These are phyloP conservation scores for Blastobotrys proliferans DNA, from an alignment of 1,139 yeast genomes.

Conservation along the genomic window DNA sequence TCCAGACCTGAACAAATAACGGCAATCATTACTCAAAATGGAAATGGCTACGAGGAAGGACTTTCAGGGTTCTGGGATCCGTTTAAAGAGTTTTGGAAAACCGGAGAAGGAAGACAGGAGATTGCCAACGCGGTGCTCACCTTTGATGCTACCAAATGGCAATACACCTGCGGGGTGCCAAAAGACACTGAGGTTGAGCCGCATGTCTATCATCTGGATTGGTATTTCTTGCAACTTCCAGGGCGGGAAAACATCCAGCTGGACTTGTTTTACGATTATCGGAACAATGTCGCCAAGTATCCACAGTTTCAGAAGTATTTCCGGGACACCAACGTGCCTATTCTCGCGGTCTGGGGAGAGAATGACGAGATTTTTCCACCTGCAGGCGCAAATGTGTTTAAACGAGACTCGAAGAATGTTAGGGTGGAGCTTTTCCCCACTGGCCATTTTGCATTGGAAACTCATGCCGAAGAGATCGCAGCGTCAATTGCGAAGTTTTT, in stretches of 20 bases:
- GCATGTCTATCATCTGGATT: slow-evolving; percentile 35
- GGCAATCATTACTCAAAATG: slow-evolving; percentile 41
- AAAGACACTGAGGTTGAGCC: slow-evolving; percentile 34
- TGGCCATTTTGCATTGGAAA: slow-evolving; percentile 43
- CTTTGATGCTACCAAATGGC: slow-evolving; percentile 27
- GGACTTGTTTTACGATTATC: slow-evolving; percentile 38
- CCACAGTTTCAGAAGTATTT: slow-evolving; percentile 40
- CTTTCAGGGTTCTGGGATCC: slow-evolving; percentile 40
- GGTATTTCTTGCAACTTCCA: slow-evolving; percentile 25
- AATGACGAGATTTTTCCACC: slow-evolving; percentile 38
- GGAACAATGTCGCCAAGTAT: slow-evolving; percentile 35
- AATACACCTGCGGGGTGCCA: slow-evolving; percentile 35
- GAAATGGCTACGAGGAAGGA: slow-evolving; percentile 45
- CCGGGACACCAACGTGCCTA: slow-evolving; percentile 36
- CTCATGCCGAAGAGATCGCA: slow-evolving; percentile 35
- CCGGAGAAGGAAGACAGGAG: slow-evolving; percentile 20
- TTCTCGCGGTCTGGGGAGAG: slow-evolving; percentile 43
- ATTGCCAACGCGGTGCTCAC: slow-evolving; percentile 25
- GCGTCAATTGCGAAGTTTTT: slow-evolving; percentile 25
- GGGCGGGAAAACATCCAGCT: slow-evolving; percentile 37
- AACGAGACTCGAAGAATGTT: slow-evolving; percentile 34
- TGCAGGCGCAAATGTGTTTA: slow-evolving; percentile 40
- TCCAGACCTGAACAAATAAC: slow-evolving; percentile 32
- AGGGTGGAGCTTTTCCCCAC: slow-evolving; percentile 32
- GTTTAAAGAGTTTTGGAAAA: slow-evolving; percentile 35